Conservation (phyloP, 768 basidiomycete genomes). For the Gyrodon lividus region DNA sequence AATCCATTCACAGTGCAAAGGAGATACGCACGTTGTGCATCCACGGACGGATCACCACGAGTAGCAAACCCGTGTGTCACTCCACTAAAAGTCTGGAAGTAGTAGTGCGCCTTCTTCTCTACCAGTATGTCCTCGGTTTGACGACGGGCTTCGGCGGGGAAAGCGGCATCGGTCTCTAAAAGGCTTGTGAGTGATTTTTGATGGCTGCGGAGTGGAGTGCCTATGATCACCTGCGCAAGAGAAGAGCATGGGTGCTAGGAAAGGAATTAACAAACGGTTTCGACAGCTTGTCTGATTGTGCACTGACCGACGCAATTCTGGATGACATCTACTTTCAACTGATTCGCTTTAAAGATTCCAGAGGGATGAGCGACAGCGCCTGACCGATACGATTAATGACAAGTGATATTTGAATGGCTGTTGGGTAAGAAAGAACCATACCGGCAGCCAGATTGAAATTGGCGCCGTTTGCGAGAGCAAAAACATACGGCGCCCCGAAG, state of each 20-base stretch:
- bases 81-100: slow-evolving; percentile 55
- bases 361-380: slow-evolving; percentile 60
- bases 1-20: neutral
- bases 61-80: slow-evolving; percentile 39
- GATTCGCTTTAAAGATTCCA: slow-evolving; percentile 12
- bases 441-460: slow-evolving; percentile 42
- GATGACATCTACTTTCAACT: slow-evolving; percentile 48
- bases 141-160: slow-evolving; percentile 51
- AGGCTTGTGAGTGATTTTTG: neutral
- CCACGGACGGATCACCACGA: slow-evolving; percentile 30
- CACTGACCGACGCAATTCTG: slow-evolving; percentile 45
- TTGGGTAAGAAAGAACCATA: slow-evolving; percentile 17
- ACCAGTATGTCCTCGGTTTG: slow-evolving; percentile 56
- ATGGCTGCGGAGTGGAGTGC: neutral
- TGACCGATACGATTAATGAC: slow-evolving; percentile 15
- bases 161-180: slow-evolving; percentile 54
- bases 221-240: slow-evolving; percentile 50
- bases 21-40: slow-evolving; percentile 18
- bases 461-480: slow-evolving; percentile 46
- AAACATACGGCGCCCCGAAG: slow-evolving; percentile 53
- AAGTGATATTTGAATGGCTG: neutral
- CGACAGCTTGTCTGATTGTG: neutral
- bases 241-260: slow-evolving; percentile 52
- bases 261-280: neutral
- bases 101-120: slow-evolving; percentile 49